These are phyloP conservation scores for Lichtheimia ramosa DNA, from an alignment of 371 early-diverging fungal genomes.

Conservation along the genomic window DNA sequence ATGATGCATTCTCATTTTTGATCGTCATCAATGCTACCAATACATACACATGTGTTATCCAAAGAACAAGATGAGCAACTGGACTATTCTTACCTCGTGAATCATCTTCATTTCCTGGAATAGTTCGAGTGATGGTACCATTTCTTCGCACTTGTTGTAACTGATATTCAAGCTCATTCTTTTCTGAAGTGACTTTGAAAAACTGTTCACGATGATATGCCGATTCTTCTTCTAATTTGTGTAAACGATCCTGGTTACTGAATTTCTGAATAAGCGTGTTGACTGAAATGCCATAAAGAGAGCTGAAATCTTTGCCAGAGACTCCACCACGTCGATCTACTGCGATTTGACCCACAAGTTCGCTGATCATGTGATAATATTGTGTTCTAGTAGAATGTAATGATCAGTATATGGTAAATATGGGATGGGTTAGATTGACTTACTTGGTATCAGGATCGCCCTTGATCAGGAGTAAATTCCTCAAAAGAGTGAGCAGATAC, in stretches of 20 bases:
- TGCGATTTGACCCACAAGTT: conserved; percentile 75
- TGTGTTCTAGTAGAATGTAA: conserved; percentile 37
- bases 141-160: conserved; percentile 2
- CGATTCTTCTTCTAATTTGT: conserved; percentile 33
- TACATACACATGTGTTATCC: too few species aligned
- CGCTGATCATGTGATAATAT: conserved; percentile 78
- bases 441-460: conserved; percentile 64
- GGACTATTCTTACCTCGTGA: background rate
- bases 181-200: conserved; percentile 33
- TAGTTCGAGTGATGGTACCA: background rate
- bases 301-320: conserved; percentile 6
- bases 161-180: conserved; percentile 21
- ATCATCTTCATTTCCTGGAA: conserved; percentile 11
- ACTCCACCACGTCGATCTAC: conserved; percentile 75
- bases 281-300: conserved; percentile 25
- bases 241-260: conserved; percentile 68
- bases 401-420: too few species aligned
- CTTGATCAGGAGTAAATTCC: conserved; percentile 71
- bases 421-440: background rate
- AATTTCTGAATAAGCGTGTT: conserved; percentile 64
- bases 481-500: conserved; percentile 65
- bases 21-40: background rate
- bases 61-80: too few species aligned
- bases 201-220: conserved; percentile 10
- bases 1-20: conserved; percentile 31